Evolutionary conservation across 2,329 filamentous ascomycete genomes (phyloP).

Genomic region (Capronia coronata): DNA sequence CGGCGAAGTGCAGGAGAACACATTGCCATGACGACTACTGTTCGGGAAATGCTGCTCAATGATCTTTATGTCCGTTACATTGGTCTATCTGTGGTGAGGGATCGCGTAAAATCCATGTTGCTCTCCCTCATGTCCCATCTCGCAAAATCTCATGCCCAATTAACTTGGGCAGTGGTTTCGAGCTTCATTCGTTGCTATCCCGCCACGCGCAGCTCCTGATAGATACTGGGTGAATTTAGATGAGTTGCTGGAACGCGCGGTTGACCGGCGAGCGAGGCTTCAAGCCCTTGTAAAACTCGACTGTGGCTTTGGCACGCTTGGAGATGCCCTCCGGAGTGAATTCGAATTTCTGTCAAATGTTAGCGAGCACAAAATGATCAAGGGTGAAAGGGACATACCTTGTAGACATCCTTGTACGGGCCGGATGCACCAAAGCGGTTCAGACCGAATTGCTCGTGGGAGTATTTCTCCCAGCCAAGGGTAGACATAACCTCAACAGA

Average conservation of each 20-base stretch:
- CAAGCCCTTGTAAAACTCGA: slow-evolving; percentile 96
- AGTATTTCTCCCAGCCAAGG: slow-evolving; percentile 97
- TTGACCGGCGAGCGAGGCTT: slow-evolving; percentile 93
- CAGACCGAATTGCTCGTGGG: slow-evolving; percentile 97
- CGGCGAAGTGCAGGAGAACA: neutral
- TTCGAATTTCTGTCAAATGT: slow-evolving; percentile 74
- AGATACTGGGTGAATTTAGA: slow-evolving; percentile 48
- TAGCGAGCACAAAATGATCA: slow-evolving; percentile 34
- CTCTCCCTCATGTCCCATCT: neutral
- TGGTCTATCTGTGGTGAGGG: neutral
- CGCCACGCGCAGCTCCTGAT: neutral
- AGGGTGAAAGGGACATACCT: slow-evolving; percentile 48
- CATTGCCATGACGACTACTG: neutral
- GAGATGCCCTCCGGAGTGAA: slow-evolving; percentile 95
- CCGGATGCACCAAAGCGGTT: slow-evolving; percentile 98
- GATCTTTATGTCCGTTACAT: neutral
- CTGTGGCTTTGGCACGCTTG: slow-evolving; percentile 85
- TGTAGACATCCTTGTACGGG: slow-evolving; percentile 96
- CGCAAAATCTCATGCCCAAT: neutral
- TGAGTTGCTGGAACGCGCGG: slow-evolving; percentile 94
- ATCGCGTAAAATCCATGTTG: neutral
- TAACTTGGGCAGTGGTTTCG: neutral
- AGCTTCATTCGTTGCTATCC: neutral
- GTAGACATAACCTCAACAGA: slow-evolving; percentile 96
- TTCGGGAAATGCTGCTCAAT: neutral